Conservation (phyloP, 2,329 filamentous ascomycete genomes). For the Diaporthe sp. region DNA sequence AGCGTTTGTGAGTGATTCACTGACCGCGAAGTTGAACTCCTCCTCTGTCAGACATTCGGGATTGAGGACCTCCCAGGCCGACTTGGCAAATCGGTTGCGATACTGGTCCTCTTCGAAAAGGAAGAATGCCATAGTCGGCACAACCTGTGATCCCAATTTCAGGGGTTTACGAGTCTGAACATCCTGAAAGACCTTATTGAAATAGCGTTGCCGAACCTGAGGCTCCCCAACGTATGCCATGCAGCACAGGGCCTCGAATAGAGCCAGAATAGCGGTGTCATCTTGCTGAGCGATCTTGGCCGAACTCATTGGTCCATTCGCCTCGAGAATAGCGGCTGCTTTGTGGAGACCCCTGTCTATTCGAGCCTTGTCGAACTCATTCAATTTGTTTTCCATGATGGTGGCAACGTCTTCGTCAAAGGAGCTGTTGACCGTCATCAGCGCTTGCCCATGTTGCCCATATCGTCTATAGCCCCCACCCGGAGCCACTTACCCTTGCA, state of each 20-base stretch:
- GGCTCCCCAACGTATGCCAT: slow-evolving; percentile 78
- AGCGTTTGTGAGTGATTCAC: slow-evolving; percentile 77
- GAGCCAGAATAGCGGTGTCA: slow-evolving; percentile 77
- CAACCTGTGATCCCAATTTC: slow-evolving; percentile 77
- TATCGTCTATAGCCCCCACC: background rate
- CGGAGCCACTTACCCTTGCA: slow-evolving; percentile 66
- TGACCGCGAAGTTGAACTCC: slow-evolving; percentile 91
- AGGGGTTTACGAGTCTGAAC: slow-evolving; percentile 85
- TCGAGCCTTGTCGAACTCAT: slow-evolving; percentile 53
- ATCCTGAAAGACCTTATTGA: slow-evolving; percentile 86
- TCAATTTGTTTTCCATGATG: slow-evolving; percentile 56
- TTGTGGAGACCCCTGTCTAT: slow-evolving; percentile 59
- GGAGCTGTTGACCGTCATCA: slow-evolving; percentile 16
- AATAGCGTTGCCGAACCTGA: slow-evolving; percentile 65
- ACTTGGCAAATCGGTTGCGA: slow-evolving; percentile 76
- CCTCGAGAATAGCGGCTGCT: slow-evolving; percentile 62
- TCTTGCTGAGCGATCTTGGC: slow-evolving; percentile 61
- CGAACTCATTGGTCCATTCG: slow-evolving; percentile 62
- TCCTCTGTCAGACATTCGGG: slow-evolving; percentile 72
- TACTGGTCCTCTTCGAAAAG: slow-evolving; percentile 80
- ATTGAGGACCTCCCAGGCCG: slow-evolving; percentile 76
- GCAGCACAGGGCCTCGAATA: slow-evolving; percentile 92
- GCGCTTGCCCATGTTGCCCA: background rate
- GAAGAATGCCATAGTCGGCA: slow-evolving; percentile 88
- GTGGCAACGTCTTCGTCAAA: slow-evolving; percentile 57